Evolutionary conservation across 176 grass and related monocot species (phyloP), one percentile per base, ranked within the genome.

Genomic region (Musa beccarii): DNA sequence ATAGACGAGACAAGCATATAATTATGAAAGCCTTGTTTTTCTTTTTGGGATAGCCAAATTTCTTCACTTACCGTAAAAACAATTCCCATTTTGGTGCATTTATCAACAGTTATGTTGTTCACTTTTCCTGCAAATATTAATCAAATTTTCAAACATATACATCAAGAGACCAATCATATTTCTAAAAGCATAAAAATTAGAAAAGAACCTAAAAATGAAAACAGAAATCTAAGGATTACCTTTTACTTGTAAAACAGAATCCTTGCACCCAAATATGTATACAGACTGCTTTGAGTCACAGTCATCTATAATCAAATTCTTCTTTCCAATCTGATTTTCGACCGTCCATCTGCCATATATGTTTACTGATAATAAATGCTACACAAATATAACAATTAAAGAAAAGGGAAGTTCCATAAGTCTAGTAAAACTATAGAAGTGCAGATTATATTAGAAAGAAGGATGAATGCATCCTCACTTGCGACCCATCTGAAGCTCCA

Each of bases 401-500:
- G 54, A 74, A 51, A 65, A 49, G 51, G 53, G 15, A 72, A 26
- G 64, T 15, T 51, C 19, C 43, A 70, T 53, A 85, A 71, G 3
- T n/a, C 68, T 51, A 80, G 65, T 28, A 52, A 62, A 77, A 20
- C 26, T 76, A 16, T 71, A 11, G 56, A 68, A 74, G 59, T 17
- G 2, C 66, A 52, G 9, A n/a, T 14, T 49, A 70, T 22, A 10
- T 59, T 80, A 25, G 13, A 34, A 63, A 59, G n/a, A 51, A 64
- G 54, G 51, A 14, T 29, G 43, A 73, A 80, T 23, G 49, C 29
- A 34, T 25, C 49, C 66, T 85, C 70, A 99, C 96, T 99, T 99
- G 85, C 91, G 96, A 52, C 96, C 96, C 91, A 99, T 91, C 81
- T 89, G 91, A 76, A 99, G 96, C 85, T 99, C 96, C 66, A 99